Conservation (phyloP, 1,284 basidiomycete species). For the Ustilago loliicola region DNA sequence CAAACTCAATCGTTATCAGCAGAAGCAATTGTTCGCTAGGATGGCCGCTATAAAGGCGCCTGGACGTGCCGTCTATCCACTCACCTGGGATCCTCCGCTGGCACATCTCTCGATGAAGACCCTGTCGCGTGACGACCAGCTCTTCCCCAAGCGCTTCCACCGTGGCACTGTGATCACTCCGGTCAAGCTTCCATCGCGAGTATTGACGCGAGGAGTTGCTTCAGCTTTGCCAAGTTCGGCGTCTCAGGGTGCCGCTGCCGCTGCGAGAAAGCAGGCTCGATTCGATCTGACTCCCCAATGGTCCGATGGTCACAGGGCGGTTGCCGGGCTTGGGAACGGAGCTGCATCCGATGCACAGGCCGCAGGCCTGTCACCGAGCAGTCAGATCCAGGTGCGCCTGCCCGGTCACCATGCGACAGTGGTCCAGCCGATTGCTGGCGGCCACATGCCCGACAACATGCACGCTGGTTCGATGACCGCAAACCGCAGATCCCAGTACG, state of each 20-base stretch:
- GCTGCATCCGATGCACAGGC: conserved; percentile 9
- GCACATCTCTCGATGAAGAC: conserved; percentile 53
- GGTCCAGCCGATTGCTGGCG: conserved; percentile 28
- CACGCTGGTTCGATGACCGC: conserved; percentile 12
- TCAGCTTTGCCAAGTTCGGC: conserved; percentile 20
- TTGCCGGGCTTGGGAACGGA: conserved; percentile 10
- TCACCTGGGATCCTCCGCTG: conserved; percentile 64
- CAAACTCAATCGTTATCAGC: conserved; percentile 45
- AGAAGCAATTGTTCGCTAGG: conserved; percentile 42
- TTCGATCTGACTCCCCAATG: conserved; percentile 46
- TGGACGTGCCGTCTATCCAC: conserved; percentile 43
- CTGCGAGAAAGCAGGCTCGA: conserved; percentile 47
- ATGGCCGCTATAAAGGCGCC: conserved; percentile 41
- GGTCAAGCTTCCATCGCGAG: conserved; percentile 51
- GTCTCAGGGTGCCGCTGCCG: conserved; percentile 9
- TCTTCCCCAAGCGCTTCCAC: conserved; percentile 62
- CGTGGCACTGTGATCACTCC: conserved; percentile 56
- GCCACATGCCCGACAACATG: conserved; percentile 14
- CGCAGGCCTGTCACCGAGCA: conserved; percentile 15
- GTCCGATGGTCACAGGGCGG: conserved; percentile 23
- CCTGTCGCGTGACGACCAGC: conserved; percentile 59
- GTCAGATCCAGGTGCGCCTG: conserved; percentile 45
- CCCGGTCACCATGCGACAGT: conserved; percentile 45
- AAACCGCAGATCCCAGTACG: conserved; percentile 12
- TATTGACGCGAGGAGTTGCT: conserved; percentile 39